These are phyloP conservation scores for Aspergillus terreus DNA, from an alignment of 2,329 filamentous ascomycete genomes.

Conservation along the genomic window DNA sequence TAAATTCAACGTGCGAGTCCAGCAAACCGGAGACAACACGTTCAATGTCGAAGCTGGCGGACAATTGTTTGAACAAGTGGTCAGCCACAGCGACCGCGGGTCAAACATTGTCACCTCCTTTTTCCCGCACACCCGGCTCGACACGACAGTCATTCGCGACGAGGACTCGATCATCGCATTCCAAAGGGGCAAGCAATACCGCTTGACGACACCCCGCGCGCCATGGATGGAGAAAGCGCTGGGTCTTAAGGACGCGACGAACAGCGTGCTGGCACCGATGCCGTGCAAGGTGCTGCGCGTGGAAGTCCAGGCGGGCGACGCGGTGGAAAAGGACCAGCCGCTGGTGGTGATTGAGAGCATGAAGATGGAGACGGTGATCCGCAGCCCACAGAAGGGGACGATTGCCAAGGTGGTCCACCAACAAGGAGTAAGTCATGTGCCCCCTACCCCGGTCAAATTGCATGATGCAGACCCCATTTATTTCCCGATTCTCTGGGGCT, in stretches of 20 bases:
- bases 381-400: slow-evolving; percentile 68
- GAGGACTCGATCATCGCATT: slow-evolving; percentile 65
- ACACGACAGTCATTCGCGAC: slow-evolving; percentile 67
- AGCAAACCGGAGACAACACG: slow-evolving; percentile 46
- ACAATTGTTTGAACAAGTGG: slow-evolving; percentile 40
- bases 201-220: slow-evolving; percentile 56
- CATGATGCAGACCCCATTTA: slow-evolving; percentile 5
- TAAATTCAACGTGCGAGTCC: slow-evolving; percentile 47
- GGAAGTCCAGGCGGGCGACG: slow-evolving; percentile 76
- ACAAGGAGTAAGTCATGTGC: slow-evolving; percentile 59
- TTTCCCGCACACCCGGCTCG: slow-evolving; percentile 75
- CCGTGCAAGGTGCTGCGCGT: slow-evolving; percentile 93
- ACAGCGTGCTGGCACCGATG: slow-evolving; percentile 90
- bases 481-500: neutral
- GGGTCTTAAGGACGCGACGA: slow-evolving; percentile 73
- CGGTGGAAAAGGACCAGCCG: slow-evolving; percentile 78
- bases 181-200: slow-evolving; percentile 60
- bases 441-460: neutral
- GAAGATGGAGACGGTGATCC: slow-evolving; percentile 86
- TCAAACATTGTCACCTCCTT: slow-evolving; percentile 64
- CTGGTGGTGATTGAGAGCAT: slow-evolving; percentile 89
- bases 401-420: slow-evolving; percentile 71
- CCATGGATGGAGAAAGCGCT: slow-evolving; percentile 85
- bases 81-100: slow-evolving; percentile 44
- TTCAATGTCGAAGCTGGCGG: slow-evolving; percentile 50